Evolutionary conservation across 1,284 basidiomycete genomes (phyloP).

Genomic region (Exobasidium cylindrosporum): DNA sequence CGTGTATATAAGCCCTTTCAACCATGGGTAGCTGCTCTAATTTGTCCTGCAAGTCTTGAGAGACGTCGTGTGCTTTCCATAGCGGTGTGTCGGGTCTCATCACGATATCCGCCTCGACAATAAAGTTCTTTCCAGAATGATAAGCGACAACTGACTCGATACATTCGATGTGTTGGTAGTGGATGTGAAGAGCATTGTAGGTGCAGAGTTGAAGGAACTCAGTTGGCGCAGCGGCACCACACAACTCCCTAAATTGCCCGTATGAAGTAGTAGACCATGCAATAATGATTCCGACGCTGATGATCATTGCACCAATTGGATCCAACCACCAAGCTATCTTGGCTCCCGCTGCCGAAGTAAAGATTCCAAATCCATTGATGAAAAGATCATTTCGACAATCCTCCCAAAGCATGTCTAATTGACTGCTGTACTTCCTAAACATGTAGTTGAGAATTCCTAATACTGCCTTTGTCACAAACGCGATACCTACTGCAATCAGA

Average conservation of each 20-base stretch:
- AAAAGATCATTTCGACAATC: conserved; percentile 75
- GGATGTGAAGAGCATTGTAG: conserved; percentile 69
- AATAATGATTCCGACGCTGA: conserved; percentile 74
- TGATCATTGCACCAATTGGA: conserved; percentile 70
- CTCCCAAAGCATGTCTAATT: conserved; percentile 90
- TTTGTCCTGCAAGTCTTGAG: conserved; percentile 88
- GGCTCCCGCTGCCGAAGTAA: conserved; percentile 85
- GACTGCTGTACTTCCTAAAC: conserved; percentile 74
- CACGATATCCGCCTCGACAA: conserved; percentile 92
- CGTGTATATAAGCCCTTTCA: conserved; percentile 58
- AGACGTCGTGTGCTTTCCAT: conserved; percentile 86
- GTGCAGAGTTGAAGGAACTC: conserved; percentile 86
- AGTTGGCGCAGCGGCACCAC: conserved; percentile 83
- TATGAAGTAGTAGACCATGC: conserved; percentile 64
- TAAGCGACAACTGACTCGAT: conserved; percentile 67
- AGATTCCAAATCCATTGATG: conserved; percentile 64
- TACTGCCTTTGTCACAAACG: conserved; percentile 77
- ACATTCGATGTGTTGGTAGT: conserved; percentile 76
- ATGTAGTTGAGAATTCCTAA: conserved; percentile 84
- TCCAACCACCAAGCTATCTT: conserved; percentile 83
- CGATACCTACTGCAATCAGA: conserved; percentile 75
- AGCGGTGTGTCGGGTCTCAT: conserved; percentile 84
- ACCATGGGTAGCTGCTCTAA: conserved; percentile 88
- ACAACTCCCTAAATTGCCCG: conserved; percentile 76
- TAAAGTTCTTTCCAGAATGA: conserved; percentile 67